phyloP scores from a whole-genome alignment of 129 eudicot genomes.

The Erigeron canadensis region DNA sequence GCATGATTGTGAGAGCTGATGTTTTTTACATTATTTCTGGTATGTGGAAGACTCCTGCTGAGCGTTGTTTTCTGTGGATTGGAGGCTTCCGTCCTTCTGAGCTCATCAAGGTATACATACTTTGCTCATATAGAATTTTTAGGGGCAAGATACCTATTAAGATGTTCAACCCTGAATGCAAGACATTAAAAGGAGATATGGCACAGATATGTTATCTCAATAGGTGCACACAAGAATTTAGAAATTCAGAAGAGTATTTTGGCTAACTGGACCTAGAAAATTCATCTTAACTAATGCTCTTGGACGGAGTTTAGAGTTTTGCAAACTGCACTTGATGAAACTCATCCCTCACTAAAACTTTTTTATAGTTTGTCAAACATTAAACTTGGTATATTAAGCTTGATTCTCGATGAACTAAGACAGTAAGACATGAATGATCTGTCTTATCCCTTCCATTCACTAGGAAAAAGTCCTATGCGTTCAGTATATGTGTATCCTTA shows the following conservation, averaged over 20 bases:
- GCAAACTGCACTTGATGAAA: not conserved
- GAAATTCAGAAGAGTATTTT: not conserved
- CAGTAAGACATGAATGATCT: not conserved
- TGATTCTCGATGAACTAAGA: too few species aligned
- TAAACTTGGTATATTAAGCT: not conserved
- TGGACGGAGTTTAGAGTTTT: not conserved
- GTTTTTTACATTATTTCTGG: constrained; percentile 37
- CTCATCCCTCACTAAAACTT: not conserved
- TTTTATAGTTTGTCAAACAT: not conserved
- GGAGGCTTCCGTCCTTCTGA: constrained; percentile 38
- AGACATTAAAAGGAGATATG: not conserved
- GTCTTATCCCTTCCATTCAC: not conserved
- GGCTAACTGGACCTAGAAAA: constrained; percentile 1
- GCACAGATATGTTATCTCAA: not conserved
- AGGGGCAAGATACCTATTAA: not conserved
- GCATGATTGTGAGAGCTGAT: constrained; percentile 22
- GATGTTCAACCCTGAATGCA: not conserved
- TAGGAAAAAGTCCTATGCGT: not conserved
- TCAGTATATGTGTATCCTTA: not conserved
- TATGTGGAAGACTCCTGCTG: constrained; percentile 35
- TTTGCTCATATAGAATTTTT: not conserved
- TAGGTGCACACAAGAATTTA: not conserved
- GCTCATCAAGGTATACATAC: constrained; percentile 19
- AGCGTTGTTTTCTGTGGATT: constrained; percentile 30
- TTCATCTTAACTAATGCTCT: not conserved